Percentiles rank a stretch among this genome's conserved stretches.
Evolutionary conservation across 2,329 filamentous ascomycete species (phyloP).

Genomic region (Trichoderma simmonsii): DNA sequence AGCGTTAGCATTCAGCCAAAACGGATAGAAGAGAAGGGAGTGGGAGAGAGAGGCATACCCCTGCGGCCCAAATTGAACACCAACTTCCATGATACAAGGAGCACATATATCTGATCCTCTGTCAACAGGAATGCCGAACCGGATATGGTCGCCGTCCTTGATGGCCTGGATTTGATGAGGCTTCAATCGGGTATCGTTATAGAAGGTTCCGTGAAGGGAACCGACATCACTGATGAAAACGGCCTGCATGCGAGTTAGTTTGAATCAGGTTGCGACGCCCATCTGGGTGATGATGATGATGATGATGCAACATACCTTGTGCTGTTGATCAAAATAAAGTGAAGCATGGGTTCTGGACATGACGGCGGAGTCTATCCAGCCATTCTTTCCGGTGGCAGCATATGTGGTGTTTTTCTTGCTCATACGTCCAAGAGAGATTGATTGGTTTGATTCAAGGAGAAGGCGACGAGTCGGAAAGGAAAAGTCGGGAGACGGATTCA

Average conservation of each 20-base stretch:
- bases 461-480: conserved; percentile 30
- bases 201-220: conserved; percentile 54
- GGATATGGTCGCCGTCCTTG: conserved; percentile 31
- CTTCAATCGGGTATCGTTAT: conserved; percentile 35
- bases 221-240: conserved; percentile 45
- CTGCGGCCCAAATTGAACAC: conserved; percentile 28
- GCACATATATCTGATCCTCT: conserved; percentile 35
- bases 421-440: conserved; percentile 41
- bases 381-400: conserved; percentile 49
- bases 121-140: conserved; percentile 37
- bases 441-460: conserved; percentile 31
- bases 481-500: conserved; percentile 24
- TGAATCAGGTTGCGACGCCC: background rate
- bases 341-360: conserved; percentile 68
- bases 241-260: conserved; percentile 35
- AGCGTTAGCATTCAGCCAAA: conserved; percentile 20
- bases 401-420: conserved; percentile 39
- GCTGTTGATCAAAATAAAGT: conserved; percentile 42
- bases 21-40: background rate
- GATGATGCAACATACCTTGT: conserved; percentile 38
- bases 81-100: conserved; percentile 38
- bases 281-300: background rate
- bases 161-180: conserved; percentile 23
- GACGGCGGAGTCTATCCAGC: conserved; percentile 67
- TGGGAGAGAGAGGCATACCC: conserved; percentile 21